These are phyloP conservation scores for Astragalus membranaceus DNA, from an alignment of 306 rosid genomes.

Conservation along the genomic window DNA sequence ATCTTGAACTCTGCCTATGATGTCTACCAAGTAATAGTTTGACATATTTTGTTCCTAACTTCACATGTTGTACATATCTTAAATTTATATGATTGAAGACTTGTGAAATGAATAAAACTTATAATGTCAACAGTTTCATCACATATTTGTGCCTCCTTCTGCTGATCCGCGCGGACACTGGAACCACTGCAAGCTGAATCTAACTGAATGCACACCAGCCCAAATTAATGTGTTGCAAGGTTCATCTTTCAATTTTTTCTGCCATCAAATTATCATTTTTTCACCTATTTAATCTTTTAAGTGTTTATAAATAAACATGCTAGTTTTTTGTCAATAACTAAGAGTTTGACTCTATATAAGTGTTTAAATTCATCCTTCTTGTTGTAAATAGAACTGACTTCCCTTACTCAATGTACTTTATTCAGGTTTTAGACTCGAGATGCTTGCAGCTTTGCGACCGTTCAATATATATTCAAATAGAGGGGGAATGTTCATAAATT, in stretches of 20 bases:
- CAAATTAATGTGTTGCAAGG: constrained; percentile 72
- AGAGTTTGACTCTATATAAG: neutral
- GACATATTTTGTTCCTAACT: neutral
- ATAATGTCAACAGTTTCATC: constrained; percentile 51
- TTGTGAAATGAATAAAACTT: constrained; percentile 13
- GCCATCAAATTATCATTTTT: neutral
- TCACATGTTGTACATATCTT: constrained; percentile 1
- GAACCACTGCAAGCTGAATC: constrained; percentile 69
- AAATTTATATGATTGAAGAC: neutral
- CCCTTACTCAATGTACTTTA: neutral
- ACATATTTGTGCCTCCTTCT: constrained; percentile 73
- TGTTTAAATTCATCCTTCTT: neutral
- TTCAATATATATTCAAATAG: constrained; percentile 45
- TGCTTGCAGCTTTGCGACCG: constrained; percentile 50
- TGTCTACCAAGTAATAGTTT: constrained; percentile 49
- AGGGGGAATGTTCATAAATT: constrained; percentile 81
- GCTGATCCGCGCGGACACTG: constrained; percentile 71
- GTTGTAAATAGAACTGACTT: neutral
- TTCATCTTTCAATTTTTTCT: constrained; percentile 9
- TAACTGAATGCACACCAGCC: constrained; percentile 47
- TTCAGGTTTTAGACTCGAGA: constrained; percentile 61
- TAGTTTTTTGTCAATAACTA: neutral
- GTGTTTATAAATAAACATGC: neutral
- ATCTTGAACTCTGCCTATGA: constrained; percentile 76
- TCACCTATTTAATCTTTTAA: neutral